Percentiles rank a stretch among this genome's conserved stretches.
phyloP scores from a whole-genome alignment of 2,329 filamentous ascomycete species.

The Verticillium alfalfae region DNA sequence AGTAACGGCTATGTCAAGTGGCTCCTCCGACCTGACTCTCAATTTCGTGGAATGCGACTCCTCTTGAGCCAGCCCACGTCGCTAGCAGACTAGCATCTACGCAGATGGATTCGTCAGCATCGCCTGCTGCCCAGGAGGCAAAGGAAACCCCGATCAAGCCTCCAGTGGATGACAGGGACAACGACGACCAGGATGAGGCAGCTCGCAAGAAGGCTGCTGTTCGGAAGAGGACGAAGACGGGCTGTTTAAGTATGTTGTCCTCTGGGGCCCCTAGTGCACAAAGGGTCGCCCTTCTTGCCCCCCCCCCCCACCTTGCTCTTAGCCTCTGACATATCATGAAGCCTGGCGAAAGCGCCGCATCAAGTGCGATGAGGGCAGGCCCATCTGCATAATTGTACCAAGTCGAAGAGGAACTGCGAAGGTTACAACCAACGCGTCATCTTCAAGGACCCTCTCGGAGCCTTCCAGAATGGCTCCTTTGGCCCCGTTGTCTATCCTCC shows the following conservation, averaged over 20 bases:
- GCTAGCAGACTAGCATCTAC: slow-evolving; percentile 7
- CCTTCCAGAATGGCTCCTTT: slow-evolving; percentile 44
- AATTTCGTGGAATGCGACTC: background rate
- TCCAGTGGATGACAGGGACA: slow-evolving; percentile 17
- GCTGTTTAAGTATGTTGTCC: slow-evolving; percentile 71
- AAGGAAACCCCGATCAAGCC: slow-evolving; percentile 21
- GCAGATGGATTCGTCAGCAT: slow-evolving; percentile 22
- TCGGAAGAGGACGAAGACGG: slow-evolving; percentile 81
- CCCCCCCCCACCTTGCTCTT: background rate
- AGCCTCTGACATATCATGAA: slow-evolving; percentile 25
- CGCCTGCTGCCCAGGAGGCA: slow-evolving; percentile 12
- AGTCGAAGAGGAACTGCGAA: slow-evolving; percentile 78
- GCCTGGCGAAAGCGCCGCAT: slow-evolving; percentile 92
- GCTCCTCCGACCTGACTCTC: slow-evolving; percentile 1
- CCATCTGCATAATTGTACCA: slow-evolving; percentile 79
- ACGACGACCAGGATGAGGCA: slow-evolving; percentile 32
- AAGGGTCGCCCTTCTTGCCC: background rate
- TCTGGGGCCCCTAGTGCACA: background rate
- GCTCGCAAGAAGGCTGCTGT: slow-evolving; percentile 40
- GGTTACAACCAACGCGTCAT: slow-evolving; percentile 77
- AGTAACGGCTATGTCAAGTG: background rate
- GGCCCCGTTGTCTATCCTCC: slow-evolving; percentile 38
- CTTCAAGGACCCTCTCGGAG: slow-evolving; percentile 68
- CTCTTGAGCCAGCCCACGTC: slow-evolving; percentile 2
- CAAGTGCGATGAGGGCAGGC: slow-evolving; percentile 90